These are phyloP conservation scores for Simplicillium aogashimaense DNA, from an alignment of 2,329 filamentous ascomycete species.

Conservation along the genomic window DNA sequence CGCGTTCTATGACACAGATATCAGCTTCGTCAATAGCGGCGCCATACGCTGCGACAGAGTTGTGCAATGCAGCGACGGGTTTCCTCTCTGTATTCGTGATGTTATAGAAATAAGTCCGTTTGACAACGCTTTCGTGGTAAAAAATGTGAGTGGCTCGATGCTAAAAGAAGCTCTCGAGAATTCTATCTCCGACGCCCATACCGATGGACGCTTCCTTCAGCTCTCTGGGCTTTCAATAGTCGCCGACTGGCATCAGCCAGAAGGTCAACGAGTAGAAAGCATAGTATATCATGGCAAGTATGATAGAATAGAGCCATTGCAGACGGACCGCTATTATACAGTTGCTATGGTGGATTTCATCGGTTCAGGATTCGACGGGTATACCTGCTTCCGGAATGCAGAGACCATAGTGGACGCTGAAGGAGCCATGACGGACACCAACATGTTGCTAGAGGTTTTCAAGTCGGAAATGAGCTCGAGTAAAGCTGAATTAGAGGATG, in stretches of 20 bases:
- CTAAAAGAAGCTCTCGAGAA: conserved; percentile 12
- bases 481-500: not conserved
- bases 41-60: conserved; percentile 13
- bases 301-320: not conserved
- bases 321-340: conserved; percentile 1
- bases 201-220: conserved; percentile 15
- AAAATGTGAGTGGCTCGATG: conserved; percentile 8
- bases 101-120: conserved; percentile 15
- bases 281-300: not conserved
- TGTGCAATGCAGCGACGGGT: conserved; percentile 2
- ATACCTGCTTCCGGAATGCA: conserved; percentile 9
- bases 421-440: conserved; percentile 14
- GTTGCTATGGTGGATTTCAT: conserved; percentile 12
- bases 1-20: conserved; percentile 14
- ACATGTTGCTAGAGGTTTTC: conserved; percentile 10
- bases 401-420: conserved; percentile 12
- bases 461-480: not conserved
- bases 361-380: conserved; percentile 13
- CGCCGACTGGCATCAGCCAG: conserved; percentile 9
- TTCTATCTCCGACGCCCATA: conserved; percentile 14
- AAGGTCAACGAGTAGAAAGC: conserved; percentile 3
- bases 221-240: conserved; percentile 10
- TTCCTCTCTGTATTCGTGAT: conserved; percentile 11
- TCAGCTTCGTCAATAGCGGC: conserved; percentile 16
- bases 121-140: conserved; percentile 14